Conservation (phyloP, 2,329 filamentous ascomycete genomes). For the Fusarium sp. region DNA sequence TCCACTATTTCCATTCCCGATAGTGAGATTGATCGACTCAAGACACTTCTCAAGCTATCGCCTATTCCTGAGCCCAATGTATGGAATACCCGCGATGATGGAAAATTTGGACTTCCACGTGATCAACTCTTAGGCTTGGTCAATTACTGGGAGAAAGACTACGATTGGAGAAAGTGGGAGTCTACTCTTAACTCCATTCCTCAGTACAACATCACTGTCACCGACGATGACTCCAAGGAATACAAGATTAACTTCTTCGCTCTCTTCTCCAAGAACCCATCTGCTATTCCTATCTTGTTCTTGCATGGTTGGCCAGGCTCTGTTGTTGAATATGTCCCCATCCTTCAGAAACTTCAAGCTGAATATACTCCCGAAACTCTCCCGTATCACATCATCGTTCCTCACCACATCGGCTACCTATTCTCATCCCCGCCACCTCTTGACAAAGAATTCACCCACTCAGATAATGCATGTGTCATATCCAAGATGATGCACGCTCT, state of each 20-base stretch:
- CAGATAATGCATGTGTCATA: constrained; percentile 13
- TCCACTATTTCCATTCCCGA: constrained; percentile 10
- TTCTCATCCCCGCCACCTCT: constrained; percentile 5
- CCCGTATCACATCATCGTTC: constrained; percentile 19
- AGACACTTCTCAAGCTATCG: constrained; percentile 7
- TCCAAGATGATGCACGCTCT: constrained; percentile 22
- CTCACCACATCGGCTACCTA: constrained; percentile 14
- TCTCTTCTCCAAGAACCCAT: constrained; percentile 8
- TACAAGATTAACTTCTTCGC: constrained; percentile 29
- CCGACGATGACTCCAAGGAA: constrained; percentile 4
- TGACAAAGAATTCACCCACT: not conserved
- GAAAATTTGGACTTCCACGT: not conserved
- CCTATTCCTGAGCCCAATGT: not conserved
- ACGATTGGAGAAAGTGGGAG: constrained; percentile 34
- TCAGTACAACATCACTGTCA: constrained; percentile 22
- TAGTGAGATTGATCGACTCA: constrained; percentile 5
- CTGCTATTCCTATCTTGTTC: constrained; percentile 8
- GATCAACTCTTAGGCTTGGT: not conserved
- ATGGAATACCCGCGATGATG: constrained; percentile 6
- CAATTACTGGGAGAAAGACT: constrained; percentile 1
- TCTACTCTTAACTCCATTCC: constrained; percentile 24
- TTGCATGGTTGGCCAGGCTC: constrained; percentile 37
- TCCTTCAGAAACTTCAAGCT: constrained; percentile 13
- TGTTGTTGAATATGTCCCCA: constrained; percentile 25
- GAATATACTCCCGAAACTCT: not conserved